Evolutionary conservation across 176 grass and related monocot species (phyloP).

Genomic region (Carex kokanica): DNA sequence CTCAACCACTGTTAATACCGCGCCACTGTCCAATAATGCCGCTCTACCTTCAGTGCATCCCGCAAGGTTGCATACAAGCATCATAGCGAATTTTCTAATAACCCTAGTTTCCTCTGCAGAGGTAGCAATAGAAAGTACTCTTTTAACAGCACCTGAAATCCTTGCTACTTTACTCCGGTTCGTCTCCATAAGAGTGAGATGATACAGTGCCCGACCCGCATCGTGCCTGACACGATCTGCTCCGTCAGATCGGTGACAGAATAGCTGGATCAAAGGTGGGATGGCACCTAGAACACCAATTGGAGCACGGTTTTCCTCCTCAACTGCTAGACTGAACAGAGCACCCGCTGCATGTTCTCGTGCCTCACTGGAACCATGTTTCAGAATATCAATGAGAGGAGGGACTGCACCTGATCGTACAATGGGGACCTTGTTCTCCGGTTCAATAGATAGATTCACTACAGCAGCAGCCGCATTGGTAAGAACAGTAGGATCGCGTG

Average conservation of each 20-base stretch:
- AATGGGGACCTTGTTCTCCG: constrained; percentile 31
- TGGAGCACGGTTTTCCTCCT: constrained; percentile 81
- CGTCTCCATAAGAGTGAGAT: constrained; percentile 60
- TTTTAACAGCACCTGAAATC: constrained; percentile 43
- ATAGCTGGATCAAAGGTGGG: constrained; percentile 56
- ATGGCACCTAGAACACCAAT: constrained; percentile 86
- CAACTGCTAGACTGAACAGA: constrained; percentile 64
- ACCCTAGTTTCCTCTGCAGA: constrained; percentile 13
- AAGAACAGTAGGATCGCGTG: constrained; percentile 14
- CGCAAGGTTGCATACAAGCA: constrained; percentile 72
- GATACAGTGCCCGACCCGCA: constrained; percentile 76
- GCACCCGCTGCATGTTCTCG: constrained; percentile 70
- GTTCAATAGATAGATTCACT: constrained; percentile 40
- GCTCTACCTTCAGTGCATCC: constrained; percentile 56
- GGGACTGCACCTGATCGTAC: constrained; percentile 35
- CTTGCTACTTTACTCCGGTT: constrained; percentile 70
- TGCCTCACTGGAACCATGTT: constrained; percentile 37
- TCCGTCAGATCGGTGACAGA: constrained; percentile 30
- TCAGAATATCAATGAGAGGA: constrained; percentile 36
- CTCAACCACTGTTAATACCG: constrained; percentile 37
- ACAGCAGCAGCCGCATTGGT: constrained; percentile 34
- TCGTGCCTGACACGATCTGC: constrained; percentile 45
- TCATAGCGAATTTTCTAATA: constrained; percentile 60
- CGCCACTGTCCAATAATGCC: constrained; percentile 71
- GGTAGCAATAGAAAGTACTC: constrained; percentile 44